Base-by-base conservation (phyloP, 768 basidiomycete species). In the Rhodotorula toruloides region DNA sequence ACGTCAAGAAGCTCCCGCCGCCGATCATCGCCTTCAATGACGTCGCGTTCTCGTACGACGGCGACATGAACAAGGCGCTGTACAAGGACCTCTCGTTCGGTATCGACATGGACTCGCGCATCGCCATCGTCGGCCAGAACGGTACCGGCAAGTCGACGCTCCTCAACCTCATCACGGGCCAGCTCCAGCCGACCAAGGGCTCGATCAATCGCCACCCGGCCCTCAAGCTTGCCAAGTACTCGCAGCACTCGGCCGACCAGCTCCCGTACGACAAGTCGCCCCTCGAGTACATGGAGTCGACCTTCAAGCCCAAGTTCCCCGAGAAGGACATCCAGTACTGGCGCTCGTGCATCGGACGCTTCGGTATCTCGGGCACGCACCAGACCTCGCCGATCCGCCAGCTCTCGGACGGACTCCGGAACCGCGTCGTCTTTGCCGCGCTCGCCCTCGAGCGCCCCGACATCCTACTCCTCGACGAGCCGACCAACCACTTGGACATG, bases 401-500 rank as follows among this genome's bases (percentile, higher is more conserved):
- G 73, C 82, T 99, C 34, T 94, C 91, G 17, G 96, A 99, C 74
- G 96, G 96, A 74, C 81, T 99, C 72, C 84, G 94, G 74, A 99
- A 98, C 82, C 90, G 71, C 63, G 93, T 98, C 68, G 94, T 97
- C 14, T 98, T 98, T 76, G 88, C 94, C 48, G 90, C 94, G 79
- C 83, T 98, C 22, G 84, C 96, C 37, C 91, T 99, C 90, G 96
- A 99, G 76, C 89, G 91, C 77, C 96, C 96, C 50, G 92, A 96
- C 79, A 87, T 62, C 54, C 63, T 68, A 71, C 44, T 65, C 59
- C 75, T 68, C 85, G 91, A 93, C 77, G 91, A 94, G 79, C 91
- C 93, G 56, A 97, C 92, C 46, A 97, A 96, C 77, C 92, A 97
- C 79, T 84, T 96, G 83, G 92, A 96, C 77, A 94, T 96, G 94